Conservation (phyloP, 306 rosid species). For the Cyclanthera cordifolia region DNA sequence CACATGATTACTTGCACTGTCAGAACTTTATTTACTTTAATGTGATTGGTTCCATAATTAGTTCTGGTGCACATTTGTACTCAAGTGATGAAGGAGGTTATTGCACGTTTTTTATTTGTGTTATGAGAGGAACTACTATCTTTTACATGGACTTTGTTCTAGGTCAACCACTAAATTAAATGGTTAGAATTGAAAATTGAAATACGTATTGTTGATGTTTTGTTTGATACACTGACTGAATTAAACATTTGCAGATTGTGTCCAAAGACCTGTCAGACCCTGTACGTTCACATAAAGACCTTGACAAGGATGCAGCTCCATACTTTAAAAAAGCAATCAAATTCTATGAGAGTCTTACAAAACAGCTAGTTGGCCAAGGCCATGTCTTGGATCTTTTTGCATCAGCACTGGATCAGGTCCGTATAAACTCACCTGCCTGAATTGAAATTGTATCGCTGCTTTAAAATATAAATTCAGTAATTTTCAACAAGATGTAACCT, state of each 20-base stretch:
- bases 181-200: not conserved
- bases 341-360: slow-evolving; percentile 68
- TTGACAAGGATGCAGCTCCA: slow-evolving; percentile 93
- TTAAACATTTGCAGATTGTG: slow-evolving; percentile 53
- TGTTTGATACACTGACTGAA: not conserved
- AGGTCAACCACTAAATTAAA: not conserved
- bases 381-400: slow-evolving; percentile 91
- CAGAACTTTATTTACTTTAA: not conserved
- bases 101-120: not conserved
- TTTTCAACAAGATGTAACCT: not conserved
- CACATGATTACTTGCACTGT: not conserved
- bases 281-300: slow-evolving; percentile 93
- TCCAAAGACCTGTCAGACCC: slow-evolving; percentile 90
- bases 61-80: not conserved
- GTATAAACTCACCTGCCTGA: slow-evolving; percentile 15
- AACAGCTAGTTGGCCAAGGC: slow-evolving; percentile 90
- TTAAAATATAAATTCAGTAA: not conserved
- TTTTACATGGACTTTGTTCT: not conserved
- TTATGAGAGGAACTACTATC: not conserved
- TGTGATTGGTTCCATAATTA: not conserved
- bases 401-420: slow-evolving; percentile 97
- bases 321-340: slow-evolving; percentile 87
- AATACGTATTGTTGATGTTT: not conserved
- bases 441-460: not conserved
- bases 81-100: not conserved